These are phyloP conservation scores for Flueggea neowawraea DNA, from an alignment of 441 rosid species.

Conservation along the genomic window DNA sequence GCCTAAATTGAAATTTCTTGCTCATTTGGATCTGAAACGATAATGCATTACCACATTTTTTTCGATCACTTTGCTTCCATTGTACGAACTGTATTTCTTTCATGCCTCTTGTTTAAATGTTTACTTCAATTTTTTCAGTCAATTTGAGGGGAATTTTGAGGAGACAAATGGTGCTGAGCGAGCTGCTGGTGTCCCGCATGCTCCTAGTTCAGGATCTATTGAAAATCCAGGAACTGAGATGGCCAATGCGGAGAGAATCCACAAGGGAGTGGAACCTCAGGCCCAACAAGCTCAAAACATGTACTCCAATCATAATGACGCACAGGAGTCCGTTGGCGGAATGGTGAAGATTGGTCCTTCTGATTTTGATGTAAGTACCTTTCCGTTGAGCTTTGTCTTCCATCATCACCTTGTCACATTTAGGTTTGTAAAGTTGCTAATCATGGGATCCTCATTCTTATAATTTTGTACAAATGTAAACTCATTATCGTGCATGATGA, in stretches of 20 bases:
- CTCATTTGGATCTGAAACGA: not conserved
- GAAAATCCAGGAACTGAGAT: constrained; percentile 47
- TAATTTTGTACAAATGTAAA: no score
- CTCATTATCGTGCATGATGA: no score
- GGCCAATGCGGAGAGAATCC: constrained; percentile 27
- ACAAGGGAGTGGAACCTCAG: constrained; percentile 36
- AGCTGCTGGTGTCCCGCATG: constrained; percentile 39
- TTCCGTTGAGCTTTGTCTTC: no score
- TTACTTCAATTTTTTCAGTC: constrained; percentile 39
- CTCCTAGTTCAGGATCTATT: constrained; percentile 55
- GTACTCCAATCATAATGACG: constrained; percentile 45
- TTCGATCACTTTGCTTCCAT: not conserved
- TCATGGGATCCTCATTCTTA: no score
- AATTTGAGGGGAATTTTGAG: constrained; percentile 86
- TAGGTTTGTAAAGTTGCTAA: no score
- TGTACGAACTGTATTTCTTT: not conserved
- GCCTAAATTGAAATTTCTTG: not conserved
- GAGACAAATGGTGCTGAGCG: constrained; percentile 59
- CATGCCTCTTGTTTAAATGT: not conserved
- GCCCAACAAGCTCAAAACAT: constrained; percentile 35
- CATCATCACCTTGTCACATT: no score
- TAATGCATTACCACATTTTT: not conserved
- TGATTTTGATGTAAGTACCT: constrained; percentile 65
- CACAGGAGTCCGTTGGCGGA: constrained; percentile 75
- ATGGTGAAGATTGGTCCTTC: constrained; percentile 86